Percentiles rank a stretch among this genome's conserved stretches.
These are phyloP conservation scores for Bipolaris zeicola DNA, from an alignment of 2,329 filamentous ascomycete species.

Conservation along the genomic window DNA sequence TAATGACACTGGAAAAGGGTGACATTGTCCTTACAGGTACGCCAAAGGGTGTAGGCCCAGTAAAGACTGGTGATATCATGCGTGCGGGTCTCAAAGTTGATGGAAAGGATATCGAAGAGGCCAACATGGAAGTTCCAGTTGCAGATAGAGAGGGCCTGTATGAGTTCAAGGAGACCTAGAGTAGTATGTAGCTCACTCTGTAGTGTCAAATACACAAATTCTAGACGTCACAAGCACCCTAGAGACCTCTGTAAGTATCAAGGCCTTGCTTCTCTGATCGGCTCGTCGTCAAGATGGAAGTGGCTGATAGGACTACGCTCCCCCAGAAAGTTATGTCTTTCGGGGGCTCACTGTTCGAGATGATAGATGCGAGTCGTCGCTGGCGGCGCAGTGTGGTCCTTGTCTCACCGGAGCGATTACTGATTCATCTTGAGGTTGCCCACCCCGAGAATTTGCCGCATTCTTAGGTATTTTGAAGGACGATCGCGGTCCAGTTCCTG, in stretches of 20 bases:
- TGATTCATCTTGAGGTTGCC: neutral
- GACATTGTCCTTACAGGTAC: constrained; percentile 97
- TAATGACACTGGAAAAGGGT: constrained; percentile 91
- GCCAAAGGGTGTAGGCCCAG: constrained; percentile 90
- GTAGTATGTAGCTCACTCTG: no score
- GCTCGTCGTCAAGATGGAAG: no score
- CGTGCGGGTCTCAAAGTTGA: constrained; percentile 78
- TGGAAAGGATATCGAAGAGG: constrained; percentile 84
- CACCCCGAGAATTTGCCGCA: neutral
- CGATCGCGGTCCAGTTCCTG: neutral
- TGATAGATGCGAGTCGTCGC: neutral
- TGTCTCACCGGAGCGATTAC: neutral
- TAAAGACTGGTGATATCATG: constrained; percentile 85
- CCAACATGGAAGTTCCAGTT: constrained; percentile 80
- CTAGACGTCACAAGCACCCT: neutral
- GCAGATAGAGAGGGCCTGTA: constrained; percentile 80
- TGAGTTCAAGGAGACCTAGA: constrained; percentile 64
- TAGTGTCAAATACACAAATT: neutral
- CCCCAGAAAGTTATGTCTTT: neutral
- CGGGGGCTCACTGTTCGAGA: neutral
- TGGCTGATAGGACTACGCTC: neutral
- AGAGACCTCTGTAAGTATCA: neutral
- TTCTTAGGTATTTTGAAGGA: neutral
- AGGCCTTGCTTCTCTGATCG: neutral
- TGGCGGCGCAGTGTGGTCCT: no score